Evolutionary conservation across 1,284 basidiomycete genomes (phyloP).

Genomic region (Sanghuangporus sanghuang): DNA sequence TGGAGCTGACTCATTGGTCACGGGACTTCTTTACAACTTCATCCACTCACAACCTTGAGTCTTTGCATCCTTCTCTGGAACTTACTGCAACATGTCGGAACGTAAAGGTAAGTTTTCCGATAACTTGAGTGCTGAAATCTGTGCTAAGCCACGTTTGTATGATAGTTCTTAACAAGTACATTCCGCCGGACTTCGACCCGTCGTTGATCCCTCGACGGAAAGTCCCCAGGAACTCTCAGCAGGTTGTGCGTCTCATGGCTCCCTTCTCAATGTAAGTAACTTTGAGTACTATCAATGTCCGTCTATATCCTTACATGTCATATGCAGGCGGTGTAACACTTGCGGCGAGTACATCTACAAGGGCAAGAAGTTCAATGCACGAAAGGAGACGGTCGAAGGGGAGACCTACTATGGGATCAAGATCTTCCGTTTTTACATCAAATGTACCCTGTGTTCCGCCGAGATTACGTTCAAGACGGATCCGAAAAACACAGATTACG

Average conservation of each 20-base stretch:
- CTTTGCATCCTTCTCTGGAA: not conserved
- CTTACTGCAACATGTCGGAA: constrained; percentile 69
- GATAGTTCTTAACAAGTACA: constrained; percentile 86
- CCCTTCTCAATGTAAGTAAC: constrained; percentile 87
- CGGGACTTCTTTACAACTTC: too few relatives aligned
- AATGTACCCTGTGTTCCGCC: constrained; percentile 88
- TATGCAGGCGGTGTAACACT: constrained; percentile 76
- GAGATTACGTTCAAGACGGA: constrained; percentile 99
- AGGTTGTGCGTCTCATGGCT: constrained; percentile 97
- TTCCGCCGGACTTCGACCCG: constrained; percentile 96
- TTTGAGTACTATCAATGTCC: constrained; percentile 14
- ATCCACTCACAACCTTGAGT: not conserved
- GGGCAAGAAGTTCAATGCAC: constrained; percentile 99
- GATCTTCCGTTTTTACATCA: constrained; percentile 84
- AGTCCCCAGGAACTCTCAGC: constrained; percentile 87
- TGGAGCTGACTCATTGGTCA: too few relatives aligned
- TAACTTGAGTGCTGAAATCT: not conserved
- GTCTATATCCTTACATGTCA: not conserved
- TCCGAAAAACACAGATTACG: constrained; percentile 95
- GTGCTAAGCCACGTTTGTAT: constrained; percentile 4
- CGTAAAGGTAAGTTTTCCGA: constrained; percentile 60
- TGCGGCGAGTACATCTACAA: constrained; percentile 98
- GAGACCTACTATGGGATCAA: constrained; percentile 99
- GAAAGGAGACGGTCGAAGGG: constrained; percentile 95
- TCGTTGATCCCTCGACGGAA: constrained; percentile 90